phyloP scores from a whole-genome alignment of 345 rosid genomes.

The Theobroma cacao region DNA sequence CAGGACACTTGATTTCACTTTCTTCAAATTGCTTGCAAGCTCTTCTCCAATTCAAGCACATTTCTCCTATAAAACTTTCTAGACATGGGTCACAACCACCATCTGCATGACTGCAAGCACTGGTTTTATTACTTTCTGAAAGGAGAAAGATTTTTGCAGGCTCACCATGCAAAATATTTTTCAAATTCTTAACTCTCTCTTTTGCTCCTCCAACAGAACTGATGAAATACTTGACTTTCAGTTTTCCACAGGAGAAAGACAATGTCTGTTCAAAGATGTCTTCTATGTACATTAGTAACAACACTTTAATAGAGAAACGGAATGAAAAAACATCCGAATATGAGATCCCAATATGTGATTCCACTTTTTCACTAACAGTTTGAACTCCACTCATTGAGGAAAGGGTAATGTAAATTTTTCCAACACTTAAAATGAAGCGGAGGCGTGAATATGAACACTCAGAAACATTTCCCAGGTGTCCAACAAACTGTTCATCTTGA shows the following conservation, averaged over 20 bases:
- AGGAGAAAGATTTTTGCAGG: constrained; percentile 47
- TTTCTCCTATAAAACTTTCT: constrained; percentile 48
- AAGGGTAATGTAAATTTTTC: constrained; percentile 43
- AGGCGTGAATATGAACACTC: constrained; percentile 31
- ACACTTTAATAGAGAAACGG: constrained; percentile 51
- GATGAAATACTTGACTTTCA: constrained; percentile 45
- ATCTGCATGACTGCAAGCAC: constrained; percentile 32
- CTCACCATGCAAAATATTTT: constrained; percentile 52
- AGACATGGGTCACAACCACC: constrained; percentile 33
- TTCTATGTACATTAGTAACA: constrained; percentile 43
- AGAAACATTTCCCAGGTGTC: constrained; percentile 28
- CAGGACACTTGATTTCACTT: constrained; percentile 39
- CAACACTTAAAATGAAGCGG: constrained; percentile 47
- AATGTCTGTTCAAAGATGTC: constrained; percentile 45
- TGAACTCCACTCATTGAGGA: constrained; percentile 32
- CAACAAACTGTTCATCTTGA: constrained; percentile 34
- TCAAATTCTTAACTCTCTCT: constrained; percentile 32
- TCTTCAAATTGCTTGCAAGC: constrained; percentile 42
- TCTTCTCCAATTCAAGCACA: constrained; percentile 67
- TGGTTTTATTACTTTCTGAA: constrained; percentile 30
- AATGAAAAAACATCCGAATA: constrained; percentile 44
- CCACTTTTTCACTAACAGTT: constrained; percentile 33
- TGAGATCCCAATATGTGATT: constrained; percentile 34
- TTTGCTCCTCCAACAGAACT: constrained; percentile 31
- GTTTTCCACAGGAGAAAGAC: constrained; percentile 56